A percentile compares a stretch with the other conserved stretches of the same genome.
These are phyloP conservation scores for Mikania micrantha DNA, from an alignment of 129 eudicot species.

Conservation along the genomic window DNA sequence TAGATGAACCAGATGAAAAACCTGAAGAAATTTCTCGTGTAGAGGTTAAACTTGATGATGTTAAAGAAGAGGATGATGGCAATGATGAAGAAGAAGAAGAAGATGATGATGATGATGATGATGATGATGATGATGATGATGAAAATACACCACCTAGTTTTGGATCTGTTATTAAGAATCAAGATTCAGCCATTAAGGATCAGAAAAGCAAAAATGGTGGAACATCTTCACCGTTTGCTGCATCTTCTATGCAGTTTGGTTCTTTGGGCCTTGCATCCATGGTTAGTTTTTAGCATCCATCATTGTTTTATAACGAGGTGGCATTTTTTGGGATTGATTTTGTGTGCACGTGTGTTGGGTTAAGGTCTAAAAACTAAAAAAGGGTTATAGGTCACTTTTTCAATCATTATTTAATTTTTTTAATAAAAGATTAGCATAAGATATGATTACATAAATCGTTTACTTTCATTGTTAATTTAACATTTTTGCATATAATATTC, in stretches of 20 bases:
- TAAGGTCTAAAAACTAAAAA: not conserved
- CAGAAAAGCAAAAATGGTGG: slow-evolving; percentile 35
- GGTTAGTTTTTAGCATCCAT: slow-evolving; percentile 31
- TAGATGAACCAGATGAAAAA: not conserved
- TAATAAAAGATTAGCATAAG: too few relatives aligned
- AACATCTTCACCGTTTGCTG: slow-evolving; percentile 58
- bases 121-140: slow-evolving; percentile 48
- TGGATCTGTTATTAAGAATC: slow-evolving; percentile 42
- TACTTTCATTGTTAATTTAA: not conserved
- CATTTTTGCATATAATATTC: not conserved
- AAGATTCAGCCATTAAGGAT: slow-evolving; percentile 25
- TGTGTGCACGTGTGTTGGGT: too few relatives aligned
- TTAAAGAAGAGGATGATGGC: slow-evolving; percentile 27
- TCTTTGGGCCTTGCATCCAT: slow-evolving; percentile 38
- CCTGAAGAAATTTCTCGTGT: slow-evolving; percentile 19
- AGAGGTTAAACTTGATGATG: slow-evolving; percentile 25
- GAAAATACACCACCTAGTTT: slow-evolving; percentile 57
- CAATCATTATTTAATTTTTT: too few relatives aligned
- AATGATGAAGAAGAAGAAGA: slow-evolving; percentile 31
- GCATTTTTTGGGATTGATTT: too few relatives aligned
- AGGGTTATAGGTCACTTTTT: not conserved
- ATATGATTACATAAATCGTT: not conserved
- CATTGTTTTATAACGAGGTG: not conserved
- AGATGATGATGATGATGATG: slow-evolving; percentile 39
- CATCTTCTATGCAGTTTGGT: slow-evolving; percentile 58